Evolutionary conservation across 2,329 filamentous ascomycete species (phyloP).

Genomic region (Hyphodiscus sp.): DNA sequence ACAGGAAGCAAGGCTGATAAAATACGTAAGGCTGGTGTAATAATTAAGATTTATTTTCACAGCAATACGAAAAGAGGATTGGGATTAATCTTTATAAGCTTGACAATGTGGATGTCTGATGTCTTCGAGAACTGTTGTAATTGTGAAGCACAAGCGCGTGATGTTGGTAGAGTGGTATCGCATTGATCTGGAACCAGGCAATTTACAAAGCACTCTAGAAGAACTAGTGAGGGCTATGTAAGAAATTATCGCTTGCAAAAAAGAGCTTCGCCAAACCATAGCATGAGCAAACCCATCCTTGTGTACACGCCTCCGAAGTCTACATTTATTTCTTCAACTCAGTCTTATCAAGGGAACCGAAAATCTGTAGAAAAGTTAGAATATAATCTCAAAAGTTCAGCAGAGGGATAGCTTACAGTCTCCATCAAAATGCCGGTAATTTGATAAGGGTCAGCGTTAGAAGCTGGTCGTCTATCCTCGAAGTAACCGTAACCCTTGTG

Average conservation of each 20-base stretch:
- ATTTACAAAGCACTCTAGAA: slow-evolving; percentile 17
- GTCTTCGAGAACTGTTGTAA: too few species aligned
- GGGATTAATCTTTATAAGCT: too few species aligned
- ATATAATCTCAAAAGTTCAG: neutral
- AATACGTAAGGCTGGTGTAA: slow-evolving; percentile 1
- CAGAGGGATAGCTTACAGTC: slow-evolving; percentile 24
- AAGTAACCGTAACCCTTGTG: slow-evolving; percentile 94
- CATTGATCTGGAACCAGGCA: slow-evolving; percentile 16
- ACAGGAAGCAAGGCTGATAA: slow-evolving; percentile 10
- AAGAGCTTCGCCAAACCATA: neutral
- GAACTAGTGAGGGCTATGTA: slow-evolving; percentile 8
- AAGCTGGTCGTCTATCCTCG: slow-evolving; percentile 76
- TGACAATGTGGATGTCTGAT: too few species aligned
- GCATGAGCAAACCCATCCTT: slow-evolving; percentile 6
- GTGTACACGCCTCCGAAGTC: slow-evolving; percentile 15
- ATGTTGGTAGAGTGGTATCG: slow-evolving; percentile 14
- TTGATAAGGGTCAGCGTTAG: slow-evolving; percentile 83
- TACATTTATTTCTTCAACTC: slow-evolving; percentile 17
- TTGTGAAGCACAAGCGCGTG: neutral
- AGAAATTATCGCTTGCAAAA: slow-evolving; percentile 21
- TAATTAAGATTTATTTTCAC: too few species aligned
- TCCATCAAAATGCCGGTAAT: slow-evolving; percentile 37
- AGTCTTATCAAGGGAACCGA: slow-evolving; percentile 23
- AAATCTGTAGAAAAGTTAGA: slow-evolving; percentile 24
- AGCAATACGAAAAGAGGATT: too few species aligned